These are phyloP conservation scores for Calophaca sinica DNA, from an alignment of 306 rosid species.

Conservation along the genomic window DNA sequence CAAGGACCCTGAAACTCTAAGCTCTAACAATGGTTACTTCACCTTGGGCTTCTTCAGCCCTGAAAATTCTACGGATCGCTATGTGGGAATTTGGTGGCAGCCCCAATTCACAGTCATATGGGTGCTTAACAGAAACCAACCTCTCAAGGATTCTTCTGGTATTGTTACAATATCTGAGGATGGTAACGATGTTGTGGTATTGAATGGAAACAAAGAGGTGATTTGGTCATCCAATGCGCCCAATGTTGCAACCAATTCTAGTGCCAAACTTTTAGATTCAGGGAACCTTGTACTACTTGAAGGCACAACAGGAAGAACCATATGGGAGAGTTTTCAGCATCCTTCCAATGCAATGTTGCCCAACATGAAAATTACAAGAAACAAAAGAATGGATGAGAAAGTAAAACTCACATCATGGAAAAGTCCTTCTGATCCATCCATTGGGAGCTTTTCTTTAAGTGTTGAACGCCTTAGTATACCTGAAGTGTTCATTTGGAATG, in stretches of 20 bases:
- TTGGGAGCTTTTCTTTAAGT: slow-evolving; percentile 37
- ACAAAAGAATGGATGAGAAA: slow-evolving; percentile 5
- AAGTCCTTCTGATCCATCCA: slow-evolving; percentile 34
- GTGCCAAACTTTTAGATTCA: slow-evolving; percentile 30
- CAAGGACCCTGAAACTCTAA: slow-evolving; percentile 27
- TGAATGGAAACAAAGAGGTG: slow-evolving; percentile 19
- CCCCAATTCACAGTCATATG: slow-evolving; percentile 34
- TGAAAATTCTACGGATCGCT: slow-evolving; percentile 35
- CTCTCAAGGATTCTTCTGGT: slow-evolving; percentile 45
- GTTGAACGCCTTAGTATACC: slow-evolving; percentile 22
- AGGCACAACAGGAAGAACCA: background rate
- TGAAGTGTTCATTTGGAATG: slow-evolving; percentile 46
- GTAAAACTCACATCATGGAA: background rate
- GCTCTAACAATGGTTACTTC: slow-evolving; percentile 11
- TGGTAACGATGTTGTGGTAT: slow-evolving; percentile 39
- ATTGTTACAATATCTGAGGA: slow-evolving; percentile 37
- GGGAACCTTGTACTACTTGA: slow-evolving; percentile 54
- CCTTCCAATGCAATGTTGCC: slow-evolving; percentile 44
- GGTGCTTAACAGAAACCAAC: slow-evolving; percentile 57
- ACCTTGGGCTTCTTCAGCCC: slow-evolving; percentile 24
- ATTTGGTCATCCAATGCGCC: slow-evolving; percentile 47
- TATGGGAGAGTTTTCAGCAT: slow-evolving; percentile 56
- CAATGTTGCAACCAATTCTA: background rate
- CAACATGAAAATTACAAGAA: slow-evolving; percentile 35
- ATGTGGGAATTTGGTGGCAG: slow-evolving; percentile 57